Evolutionary conservation across 306 rosid genomes (phyloP).

Genomic region (Quercus parvula): DNA sequence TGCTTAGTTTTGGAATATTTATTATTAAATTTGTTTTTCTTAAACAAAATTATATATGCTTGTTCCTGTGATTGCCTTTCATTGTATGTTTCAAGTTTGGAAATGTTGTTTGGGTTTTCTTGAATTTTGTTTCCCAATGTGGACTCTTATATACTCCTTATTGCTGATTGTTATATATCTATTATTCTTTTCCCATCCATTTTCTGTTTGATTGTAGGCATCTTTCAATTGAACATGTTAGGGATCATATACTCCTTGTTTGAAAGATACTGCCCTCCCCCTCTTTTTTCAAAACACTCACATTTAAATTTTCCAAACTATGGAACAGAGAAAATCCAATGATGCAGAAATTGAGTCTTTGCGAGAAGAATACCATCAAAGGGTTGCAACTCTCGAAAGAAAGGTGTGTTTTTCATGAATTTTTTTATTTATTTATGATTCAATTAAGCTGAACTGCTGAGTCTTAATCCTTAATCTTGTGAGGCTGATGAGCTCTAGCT

Average conservation of each 20-base stretch:
- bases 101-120: neutral
- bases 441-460: neutral
- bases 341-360: constrained; percentile 91
- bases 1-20: neutral
- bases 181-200: neutral
- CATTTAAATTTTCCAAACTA: constrained; percentile 33
- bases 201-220: neutral
- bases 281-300: constrained; percentile 18
- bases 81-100: neutral
- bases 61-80: neutral
- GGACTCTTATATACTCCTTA: neutral
- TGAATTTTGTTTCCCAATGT: neutral
- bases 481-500: too few species aligned
- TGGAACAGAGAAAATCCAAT: constrained; percentile 86
- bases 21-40: neutral
- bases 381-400: constrained; percentile 84
- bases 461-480: neutral
- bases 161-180: neutral
- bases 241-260: neutral
- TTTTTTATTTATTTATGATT: constrained; percentile 9
- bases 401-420: constrained; percentile 50
- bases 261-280: neutral
- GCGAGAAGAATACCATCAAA: constrained; percentile 98
- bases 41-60: neutral
- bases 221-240: neutral